phyloP scores from a whole-genome alignment of 441 rosid genomes.

The Arabidopsis lyrata region DNA sequence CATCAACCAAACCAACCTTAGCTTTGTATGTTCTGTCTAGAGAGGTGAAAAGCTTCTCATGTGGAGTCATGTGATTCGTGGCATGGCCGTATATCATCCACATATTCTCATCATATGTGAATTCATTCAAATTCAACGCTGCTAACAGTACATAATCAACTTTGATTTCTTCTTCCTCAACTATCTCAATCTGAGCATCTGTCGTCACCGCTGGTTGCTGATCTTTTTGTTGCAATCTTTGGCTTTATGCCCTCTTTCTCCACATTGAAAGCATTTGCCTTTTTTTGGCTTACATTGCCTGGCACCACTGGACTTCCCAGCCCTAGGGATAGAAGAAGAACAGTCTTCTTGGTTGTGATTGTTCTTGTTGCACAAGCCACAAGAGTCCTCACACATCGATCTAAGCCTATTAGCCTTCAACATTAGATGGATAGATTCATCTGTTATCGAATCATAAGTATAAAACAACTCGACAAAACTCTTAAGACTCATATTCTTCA shows the following conservation, averaged over 20 bases:
- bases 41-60: constrained; percentile 21
- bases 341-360: constrained; percentile 12
- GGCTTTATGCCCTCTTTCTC: constrained; percentile 23
- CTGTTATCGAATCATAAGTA: not conserved
- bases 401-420: constrained; percentile 1
- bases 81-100: constrained; percentile 26
- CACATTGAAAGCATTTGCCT: constrained; percentile 22
- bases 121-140: not conserved
- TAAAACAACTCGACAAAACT: constrained; percentile 7
- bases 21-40: constrained; percentile 22
- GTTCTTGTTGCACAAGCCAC: constrained; percentile 14
- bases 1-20: constrained; percentile 30
- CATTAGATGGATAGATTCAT: not conserved
- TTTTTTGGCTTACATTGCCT: not conserved
- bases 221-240: constrained; percentile 26
- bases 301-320: not conserved
- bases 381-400: not conserved
- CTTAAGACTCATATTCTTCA: not conserved
- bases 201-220: not conserved
- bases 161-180: not conserved
- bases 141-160: constrained; percentile 13
- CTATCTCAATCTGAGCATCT: not conserved
- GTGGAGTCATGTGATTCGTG: constrained; percentile 27
- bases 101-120: constrained; percentile 26
- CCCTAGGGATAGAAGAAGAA: not conserved